A percentile compares a stretch with the other conserved stretches of the same genome.
Evolutionary conservation across 2,329 filamentous ascomycete species (phyloP).

Genomic region (Aspergillus pseudonomiae): DNA sequence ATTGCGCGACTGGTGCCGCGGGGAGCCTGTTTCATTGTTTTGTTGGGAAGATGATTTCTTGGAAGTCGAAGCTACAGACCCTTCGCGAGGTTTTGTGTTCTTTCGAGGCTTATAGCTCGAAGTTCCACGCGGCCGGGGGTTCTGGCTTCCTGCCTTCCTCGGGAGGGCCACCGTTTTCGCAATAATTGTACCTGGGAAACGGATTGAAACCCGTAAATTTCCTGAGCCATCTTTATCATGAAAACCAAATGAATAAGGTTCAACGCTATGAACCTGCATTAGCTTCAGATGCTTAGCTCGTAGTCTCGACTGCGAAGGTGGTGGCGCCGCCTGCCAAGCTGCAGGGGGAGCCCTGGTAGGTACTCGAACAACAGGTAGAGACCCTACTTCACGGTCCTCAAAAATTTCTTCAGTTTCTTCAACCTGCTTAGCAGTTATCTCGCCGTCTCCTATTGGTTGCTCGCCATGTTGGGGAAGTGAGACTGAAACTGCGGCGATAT

Average conservation of each 20-base stretch:
- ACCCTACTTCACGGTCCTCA: constrained; percentile 79
- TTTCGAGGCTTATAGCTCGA: constrained; percentile 35
- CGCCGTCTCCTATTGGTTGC: constrained; percentile 46
- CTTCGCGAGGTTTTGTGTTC: constrained; percentile 36
- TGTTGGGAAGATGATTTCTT: constrained; percentile 35
- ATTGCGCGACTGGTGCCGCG: constrained; percentile 32
- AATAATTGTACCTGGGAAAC: constrained; percentile 51
- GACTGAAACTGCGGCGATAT: constrained; percentile 65
- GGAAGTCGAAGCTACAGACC: constrained; percentile 21
- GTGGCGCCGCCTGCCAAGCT: constrained; percentile 62
- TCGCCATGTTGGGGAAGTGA: constrained; percentile 61
- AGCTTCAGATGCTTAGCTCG: constrained; percentile 56
- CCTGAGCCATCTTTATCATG: constrained; percentile 42
- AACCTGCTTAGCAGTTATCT: constrained; percentile 66
- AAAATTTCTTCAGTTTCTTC: constrained; percentile 80
- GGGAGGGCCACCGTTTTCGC: constrained; percentile 46
- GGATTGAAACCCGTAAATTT: constrained; percentile 46
- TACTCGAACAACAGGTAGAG: constrained; percentile 70
- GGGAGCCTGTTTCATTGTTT: constrained; percentile 24
- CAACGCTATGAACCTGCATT: constrained; percentile 54
- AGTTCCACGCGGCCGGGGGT: constrained; percentile 30
- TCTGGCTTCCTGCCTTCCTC: constrained; percentile 32
- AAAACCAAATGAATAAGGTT: constrained; percentile 46
- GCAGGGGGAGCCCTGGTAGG: constrained; percentile 64
- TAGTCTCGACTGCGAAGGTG: constrained; percentile 36